Conservation (phyloP, 2,329 filamentous ascomycete genomes). For the Exophiala bonariae region DNA sequence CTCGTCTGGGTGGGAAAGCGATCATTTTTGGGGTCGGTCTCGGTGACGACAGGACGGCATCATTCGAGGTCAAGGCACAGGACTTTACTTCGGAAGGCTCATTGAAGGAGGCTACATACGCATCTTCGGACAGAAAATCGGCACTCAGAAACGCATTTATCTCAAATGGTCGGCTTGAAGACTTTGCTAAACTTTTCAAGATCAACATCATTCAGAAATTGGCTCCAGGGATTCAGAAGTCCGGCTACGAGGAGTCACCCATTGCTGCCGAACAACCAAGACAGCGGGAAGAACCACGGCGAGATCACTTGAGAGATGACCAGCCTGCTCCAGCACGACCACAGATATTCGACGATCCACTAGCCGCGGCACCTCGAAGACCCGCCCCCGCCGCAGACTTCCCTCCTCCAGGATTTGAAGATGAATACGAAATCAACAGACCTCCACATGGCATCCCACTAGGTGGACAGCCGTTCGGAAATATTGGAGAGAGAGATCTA, state of each 20-base stretch:
- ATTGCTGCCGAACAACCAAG: constrained; percentile 35
- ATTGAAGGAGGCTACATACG: constrained; percentile 50
- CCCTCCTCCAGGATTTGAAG: constrained; percentile 86
- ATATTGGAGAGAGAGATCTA: constrained; percentile 82
- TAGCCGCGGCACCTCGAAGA: constrained; percentile 58
- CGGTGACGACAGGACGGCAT: constrained; percentile 77
- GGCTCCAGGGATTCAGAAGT: constrained; percentile 72
- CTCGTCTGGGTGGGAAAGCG: constrained; percentile 78
- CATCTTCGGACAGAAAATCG: constrained; percentile 28
- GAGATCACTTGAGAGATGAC: constrained; percentile 53
- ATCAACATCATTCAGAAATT: constrained; percentile 81
- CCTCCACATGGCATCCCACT: constrained; percentile 55
- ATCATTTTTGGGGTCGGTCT: constrained; percentile 77
- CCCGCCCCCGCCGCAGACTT: constrained; percentile 73
- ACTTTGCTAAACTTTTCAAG: constrained; percentile 72
- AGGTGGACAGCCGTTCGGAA: constrained; percentile 41
- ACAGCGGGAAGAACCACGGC: constrained; percentile 43
- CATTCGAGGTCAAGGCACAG: constrained; percentile 70
- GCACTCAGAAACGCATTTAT: constrained; percentile 66
- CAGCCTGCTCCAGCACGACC: constrained; percentile 64
- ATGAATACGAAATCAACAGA: constrained; percentile 80
- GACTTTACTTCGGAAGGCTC: constrained; percentile 71
- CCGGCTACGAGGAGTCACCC: constrained; percentile 69
- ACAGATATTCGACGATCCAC: constrained; percentile 67
- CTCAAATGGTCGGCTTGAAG: constrained; percentile 66